A percentile compares a stretch with the other conserved stretches of the same genome.
phyloP scores from a whole-genome alignment of 2,329 filamentous ascomycete species.

The Bipolaris victoriae region DNA sequence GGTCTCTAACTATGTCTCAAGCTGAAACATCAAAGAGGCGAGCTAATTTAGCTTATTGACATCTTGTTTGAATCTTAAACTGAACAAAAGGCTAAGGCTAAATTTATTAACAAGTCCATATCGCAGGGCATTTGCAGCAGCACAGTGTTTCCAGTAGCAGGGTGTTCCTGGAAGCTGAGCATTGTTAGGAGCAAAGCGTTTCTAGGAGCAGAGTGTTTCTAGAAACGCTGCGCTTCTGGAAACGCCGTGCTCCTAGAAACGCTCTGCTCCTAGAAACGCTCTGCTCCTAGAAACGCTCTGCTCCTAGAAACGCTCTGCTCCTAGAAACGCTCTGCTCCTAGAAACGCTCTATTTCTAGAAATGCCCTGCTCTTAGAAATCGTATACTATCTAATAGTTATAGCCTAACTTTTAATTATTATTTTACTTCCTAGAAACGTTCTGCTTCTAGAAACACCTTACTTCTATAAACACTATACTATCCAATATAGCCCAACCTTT shows the following conservation, averaged over 20 bases:
- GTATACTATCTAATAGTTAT: neutral
- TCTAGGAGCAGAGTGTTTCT: neutral
- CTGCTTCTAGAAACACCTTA: conserved; percentile 1
- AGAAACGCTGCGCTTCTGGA: neutral
- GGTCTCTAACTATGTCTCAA: neutral
- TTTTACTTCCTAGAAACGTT: neutral
- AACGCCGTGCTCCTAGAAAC: neutral
- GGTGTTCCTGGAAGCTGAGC: neutral
- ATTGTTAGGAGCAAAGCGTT: neutral
- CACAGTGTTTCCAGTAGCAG: neutral
- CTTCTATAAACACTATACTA: neutral
- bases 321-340: conserved; percentile 1
- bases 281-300: neutral
- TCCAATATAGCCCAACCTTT: neutral
- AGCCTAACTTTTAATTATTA: neutral
- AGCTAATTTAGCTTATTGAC: neutral
- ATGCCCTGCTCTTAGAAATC: neutral
- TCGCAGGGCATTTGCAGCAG: neutral
- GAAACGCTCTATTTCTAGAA: neutral
- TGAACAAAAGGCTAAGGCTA: neutral
- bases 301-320: neutral
- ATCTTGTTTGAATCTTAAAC: neutral
- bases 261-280: neutral
- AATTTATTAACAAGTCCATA: neutral
- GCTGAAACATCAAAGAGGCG: neutral